These are phyloP conservation scores for Gastrolobium bilobum DNA, from an alignment of 306 rosid genomes.

Conservation along the genomic window DNA sequence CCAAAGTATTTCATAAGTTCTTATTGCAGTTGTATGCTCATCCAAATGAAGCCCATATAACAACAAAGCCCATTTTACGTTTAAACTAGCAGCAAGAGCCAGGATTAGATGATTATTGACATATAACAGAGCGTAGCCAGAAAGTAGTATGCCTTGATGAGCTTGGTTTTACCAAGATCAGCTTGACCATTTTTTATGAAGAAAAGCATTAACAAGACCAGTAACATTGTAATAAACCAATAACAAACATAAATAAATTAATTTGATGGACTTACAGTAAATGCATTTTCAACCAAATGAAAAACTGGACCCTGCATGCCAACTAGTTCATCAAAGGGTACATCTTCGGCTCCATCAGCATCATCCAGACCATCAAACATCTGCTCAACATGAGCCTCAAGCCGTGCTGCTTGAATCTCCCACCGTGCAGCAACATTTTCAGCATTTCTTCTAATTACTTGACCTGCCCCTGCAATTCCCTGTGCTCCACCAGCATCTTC, in stretches of 20 bases:
- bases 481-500: constrained; percentile 93
- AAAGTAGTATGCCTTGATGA: constrained; percentile 1
- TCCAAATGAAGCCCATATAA: neutral
- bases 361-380: constrained; percentile 99
- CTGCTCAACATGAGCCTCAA: constrained; percentile 99
- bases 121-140: constrained; percentile 2
- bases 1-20: neutral
- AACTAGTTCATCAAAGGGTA: constrained; percentile 98
- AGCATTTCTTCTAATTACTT: constrained; percentile 89
- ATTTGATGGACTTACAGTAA: constrained; percentile 73
- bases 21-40: neutral
- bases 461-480: constrained; percentile 95
- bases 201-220: neutral
- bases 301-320: constrained; percentile 99
- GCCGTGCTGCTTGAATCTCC: constrained; percentile 99
- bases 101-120: constrained; percentile 6
- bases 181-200: constrained; percentile 20
- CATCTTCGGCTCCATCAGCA: constrained; percentile 99
- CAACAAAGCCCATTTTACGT: neutral
- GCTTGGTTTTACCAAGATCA: constrained; percentile 28
- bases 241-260: neutral
- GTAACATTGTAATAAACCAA: constrained; percentile 11
- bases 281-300: constrained; percentile 99
- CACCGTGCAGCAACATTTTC: constrained; percentile 98
- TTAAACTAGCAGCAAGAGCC: constrained; percentile 15